Evolutionary conservation across 768 basidiomycete genomes (phyloP).

Genomic region (Pisolithus tinctorius): DNA sequence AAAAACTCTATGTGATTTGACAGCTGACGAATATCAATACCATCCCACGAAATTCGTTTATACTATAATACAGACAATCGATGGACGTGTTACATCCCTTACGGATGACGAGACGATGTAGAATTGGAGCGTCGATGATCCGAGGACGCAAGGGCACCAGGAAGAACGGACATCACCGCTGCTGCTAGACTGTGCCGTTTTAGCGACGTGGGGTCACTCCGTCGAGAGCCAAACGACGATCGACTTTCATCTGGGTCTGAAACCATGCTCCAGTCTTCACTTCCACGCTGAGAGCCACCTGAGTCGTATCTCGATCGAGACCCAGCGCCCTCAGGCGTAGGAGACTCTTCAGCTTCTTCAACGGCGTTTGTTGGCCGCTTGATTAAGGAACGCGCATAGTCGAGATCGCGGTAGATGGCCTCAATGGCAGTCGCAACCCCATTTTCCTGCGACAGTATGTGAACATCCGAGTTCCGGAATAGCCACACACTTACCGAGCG

Average conservation of each 20-base stretch:
- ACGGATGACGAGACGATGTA: conserved; percentile 21
- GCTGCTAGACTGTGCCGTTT: conserved; percentile 62
- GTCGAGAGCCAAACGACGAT: conserved; percentile 49
- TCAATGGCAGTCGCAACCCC: conserved; percentile 93
- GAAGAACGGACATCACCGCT: conserved; percentile 55
- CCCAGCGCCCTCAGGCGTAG: conserved; percentile 26
- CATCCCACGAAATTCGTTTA: conserved; percentile 3
- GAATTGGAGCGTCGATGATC: conserved; percentile 36
- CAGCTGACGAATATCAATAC: not conserved
- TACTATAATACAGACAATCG: conserved; percentile 3
- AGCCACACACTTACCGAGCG: conserved; percentile 48
- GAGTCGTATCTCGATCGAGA: conserved; percentile 49
- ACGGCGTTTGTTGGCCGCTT: conserved; percentile 40
- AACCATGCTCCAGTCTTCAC: conserved; percentile 86
- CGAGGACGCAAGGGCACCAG: conserved; percentile 42
- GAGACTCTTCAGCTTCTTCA: conserved; percentile 15
- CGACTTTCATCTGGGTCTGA: conserved; percentile 65
- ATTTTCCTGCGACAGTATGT: conserved; percentile 58
- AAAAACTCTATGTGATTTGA: conserved; percentile 16
- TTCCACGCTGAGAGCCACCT: conserved; percentile 48
- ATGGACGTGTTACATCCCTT: conserved; percentile 5
- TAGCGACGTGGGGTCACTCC: conserved; percentile 34
- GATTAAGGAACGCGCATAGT: conserved; percentile 86
- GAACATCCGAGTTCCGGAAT: not conserved
- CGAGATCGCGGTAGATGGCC: conserved; percentile 92